A percentile compares a stretch with the other conserved stretches of the same genome.
Evolutionary conservation across 2,329 filamentous ascomycete species (phyloP).

Genomic region (Aspergillus intermedius): DNA sequence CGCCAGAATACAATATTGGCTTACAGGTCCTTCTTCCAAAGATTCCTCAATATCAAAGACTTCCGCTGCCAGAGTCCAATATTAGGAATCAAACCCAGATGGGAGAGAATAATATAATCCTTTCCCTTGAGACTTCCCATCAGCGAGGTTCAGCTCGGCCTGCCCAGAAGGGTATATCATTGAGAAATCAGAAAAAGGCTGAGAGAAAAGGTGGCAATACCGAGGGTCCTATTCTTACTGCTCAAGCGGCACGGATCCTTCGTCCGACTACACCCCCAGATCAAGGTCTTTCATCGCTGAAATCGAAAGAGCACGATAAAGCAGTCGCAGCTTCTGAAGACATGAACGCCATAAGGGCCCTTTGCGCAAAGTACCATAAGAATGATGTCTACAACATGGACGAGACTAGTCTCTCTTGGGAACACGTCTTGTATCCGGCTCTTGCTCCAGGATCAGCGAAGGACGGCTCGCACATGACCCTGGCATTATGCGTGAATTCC

Average conservation of each 20-base stretch:
- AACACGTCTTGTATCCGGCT: not conserved
- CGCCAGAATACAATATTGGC: not conserved
- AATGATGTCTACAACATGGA: not conserved
- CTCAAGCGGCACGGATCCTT: not conserved
- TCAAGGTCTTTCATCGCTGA: not conserved
- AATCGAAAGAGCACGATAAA: not conserved
- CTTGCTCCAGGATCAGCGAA: not conserved
- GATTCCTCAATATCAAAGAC: not conserved
- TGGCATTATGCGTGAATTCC: not conserved
- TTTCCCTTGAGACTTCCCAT: not conserved
- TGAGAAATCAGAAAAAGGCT: not conserved
- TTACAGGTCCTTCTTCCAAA: not conserved
- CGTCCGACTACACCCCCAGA: not conserved
- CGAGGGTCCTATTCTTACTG: not conserved
- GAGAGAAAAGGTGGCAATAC: not conserved
- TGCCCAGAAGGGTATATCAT: not conserved
- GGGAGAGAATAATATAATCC: not conserved
- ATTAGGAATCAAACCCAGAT: not conserved
- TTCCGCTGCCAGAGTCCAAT: not conserved
- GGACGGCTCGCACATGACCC: not conserved
- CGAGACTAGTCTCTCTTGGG: not conserved
- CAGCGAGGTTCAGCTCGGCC: not conserved
- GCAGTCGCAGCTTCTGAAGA: not conserved
- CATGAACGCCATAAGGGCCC: not conserved
- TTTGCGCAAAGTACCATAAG: not conserved